phyloP scores from a whole-genome alignment of 2,329 filamentous ascomycete genomes.

The Alternaria sp. region DNA sequence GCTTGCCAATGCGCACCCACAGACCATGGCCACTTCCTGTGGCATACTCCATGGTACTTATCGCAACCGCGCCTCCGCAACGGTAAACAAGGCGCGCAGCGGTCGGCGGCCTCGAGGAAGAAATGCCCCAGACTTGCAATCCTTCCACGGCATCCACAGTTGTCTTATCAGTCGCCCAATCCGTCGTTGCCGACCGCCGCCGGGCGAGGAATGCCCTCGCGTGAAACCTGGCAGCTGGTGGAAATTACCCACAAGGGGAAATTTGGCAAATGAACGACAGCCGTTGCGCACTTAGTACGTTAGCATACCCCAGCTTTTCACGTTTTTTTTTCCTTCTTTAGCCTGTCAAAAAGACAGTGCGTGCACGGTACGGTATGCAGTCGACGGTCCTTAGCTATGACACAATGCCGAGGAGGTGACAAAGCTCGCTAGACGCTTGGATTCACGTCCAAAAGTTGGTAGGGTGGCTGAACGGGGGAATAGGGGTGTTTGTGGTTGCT shows the following conservation, averaged over 20 bases:
- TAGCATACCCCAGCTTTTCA: constrained; percentile 20
- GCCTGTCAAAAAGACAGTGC: constrained; percentile 4
- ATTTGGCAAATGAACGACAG: constrained; percentile 14
- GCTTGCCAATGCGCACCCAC: background rate
- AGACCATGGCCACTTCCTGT: background rate
- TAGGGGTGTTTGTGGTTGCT: constrained; percentile 1
- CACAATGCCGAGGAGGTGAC: constrained; percentile 7
- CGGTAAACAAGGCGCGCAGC: constrained; percentile 3
- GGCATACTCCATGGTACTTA: background rate
- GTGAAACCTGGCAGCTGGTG: constrained; percentile 1
- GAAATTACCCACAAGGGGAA: constrained; percentile 9
- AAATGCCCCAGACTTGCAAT: constrained; percentile 7
- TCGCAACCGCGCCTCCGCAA: constrained; percentile 1
- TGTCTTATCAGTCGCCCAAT: constrained; percentile 4
- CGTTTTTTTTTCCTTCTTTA: background rate
- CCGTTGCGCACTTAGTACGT: constrained; percentile 9
- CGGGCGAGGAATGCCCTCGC: constrained; percentile 4
- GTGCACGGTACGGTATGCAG: constrained; percentile 1
- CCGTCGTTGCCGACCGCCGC: background rate
- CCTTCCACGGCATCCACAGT: constrained; percentile 5
- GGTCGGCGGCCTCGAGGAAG: constrained; percentile 2
- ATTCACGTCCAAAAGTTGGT: background rate
- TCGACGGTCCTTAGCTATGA: constrained; percentile 4
- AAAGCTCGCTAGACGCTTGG: constrained; percentile 4
- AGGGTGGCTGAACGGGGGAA: constrained; percentile 6